A percentile compares a stretch with the other conserved stretches of the same genome.
Conservation (phyloP, 2,329 filamentous ascomycete genomes). For the Pseudogymnoascus sp. region DNA sequence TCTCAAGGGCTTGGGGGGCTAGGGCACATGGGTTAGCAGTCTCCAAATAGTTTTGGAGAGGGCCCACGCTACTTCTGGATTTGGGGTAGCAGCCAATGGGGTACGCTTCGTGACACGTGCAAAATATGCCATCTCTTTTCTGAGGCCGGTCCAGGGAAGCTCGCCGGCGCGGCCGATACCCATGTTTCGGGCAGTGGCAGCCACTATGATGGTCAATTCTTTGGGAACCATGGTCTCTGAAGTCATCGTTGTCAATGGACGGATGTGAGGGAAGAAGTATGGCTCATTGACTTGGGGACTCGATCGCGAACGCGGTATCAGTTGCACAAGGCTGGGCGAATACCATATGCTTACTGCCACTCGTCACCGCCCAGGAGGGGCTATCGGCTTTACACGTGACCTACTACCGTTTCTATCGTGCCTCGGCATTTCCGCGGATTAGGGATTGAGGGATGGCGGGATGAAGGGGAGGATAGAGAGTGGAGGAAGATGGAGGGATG, state of each 20-base stretch:
- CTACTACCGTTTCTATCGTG: background rate
- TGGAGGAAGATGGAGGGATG: background rate
- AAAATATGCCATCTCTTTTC: constrained; percentile 92
- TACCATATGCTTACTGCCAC: background rate
- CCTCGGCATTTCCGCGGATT: background rate
- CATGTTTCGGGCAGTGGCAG: constrained; percentile 73
- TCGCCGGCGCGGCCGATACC: constrained; percentile 75
- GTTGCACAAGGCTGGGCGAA: background rate
- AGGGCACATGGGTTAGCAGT: background rate
- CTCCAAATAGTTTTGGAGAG: constrained; percentile 9
- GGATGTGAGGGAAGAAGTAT: background rate
- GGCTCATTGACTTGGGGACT: background rate
- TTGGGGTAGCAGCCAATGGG: constrained; percentile 27
- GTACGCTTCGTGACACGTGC: constrained; percentile 74
- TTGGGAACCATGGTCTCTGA: constrained; percentile 13
- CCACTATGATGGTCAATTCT: constrained; percentile 84
- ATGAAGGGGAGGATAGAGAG: background rate
- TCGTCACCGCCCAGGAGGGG: background rate
- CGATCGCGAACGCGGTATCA: background rate
- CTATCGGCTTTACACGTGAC: background rate
- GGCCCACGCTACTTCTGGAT: background rate
- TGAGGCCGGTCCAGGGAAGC: constrained; percentile 83
- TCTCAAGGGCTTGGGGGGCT: constrained; percentile 25
- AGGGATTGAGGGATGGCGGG: background rate
- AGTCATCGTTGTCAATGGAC: background rate